Conservation (phyloP, 2,329 filamentous ascomycete genomes). For the Metarhizium humberi region DNA sequence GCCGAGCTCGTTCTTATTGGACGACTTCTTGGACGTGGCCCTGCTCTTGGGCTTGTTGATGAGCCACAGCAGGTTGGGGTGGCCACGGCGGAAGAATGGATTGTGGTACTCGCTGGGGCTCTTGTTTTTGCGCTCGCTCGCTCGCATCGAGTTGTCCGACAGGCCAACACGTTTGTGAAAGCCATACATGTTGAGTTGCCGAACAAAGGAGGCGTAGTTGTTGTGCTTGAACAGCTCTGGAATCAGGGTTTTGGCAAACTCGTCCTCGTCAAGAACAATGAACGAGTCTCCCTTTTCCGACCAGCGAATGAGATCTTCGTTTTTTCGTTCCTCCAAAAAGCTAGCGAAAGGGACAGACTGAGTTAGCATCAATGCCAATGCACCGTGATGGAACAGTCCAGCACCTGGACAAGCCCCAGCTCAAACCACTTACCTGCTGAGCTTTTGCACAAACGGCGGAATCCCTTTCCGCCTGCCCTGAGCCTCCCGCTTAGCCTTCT, state of each 20-base stretch:
- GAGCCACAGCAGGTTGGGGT: conserved; percentile 87
- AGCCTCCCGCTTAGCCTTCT: conserved; percentile 76
- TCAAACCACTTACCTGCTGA: conserved; percentile 69
- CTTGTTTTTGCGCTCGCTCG: conserved; percentile 94
- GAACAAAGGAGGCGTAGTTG: conserved; percentile 94
- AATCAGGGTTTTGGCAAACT: conserved; percentile 94
- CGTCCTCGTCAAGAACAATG: conserved; percentile 92
- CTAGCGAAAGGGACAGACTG: conserved; percentile 34
- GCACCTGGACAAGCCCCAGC: neutral
- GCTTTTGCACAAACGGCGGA: conserved; percentile 92
- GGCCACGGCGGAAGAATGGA: conserved; percentile 86
- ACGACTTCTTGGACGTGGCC: conserved; percentile 35
- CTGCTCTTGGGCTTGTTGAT: conserved; percentile 88
- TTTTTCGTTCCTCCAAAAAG: conserved; percentile 87
- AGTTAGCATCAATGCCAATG: neutral
- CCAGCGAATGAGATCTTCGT: conserved; percentile 93
- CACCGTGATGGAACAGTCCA: neutral
- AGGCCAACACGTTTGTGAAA: conserved; percentile 94
- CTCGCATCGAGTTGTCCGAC: conserved; percentile 95
- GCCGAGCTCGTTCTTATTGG: conserved; percentile 37
- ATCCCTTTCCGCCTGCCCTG: conserved; percentile 91
- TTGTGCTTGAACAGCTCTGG: conserved; percentile 99
- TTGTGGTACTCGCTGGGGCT: conserved; percentile 98
- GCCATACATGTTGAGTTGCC: conserved; percentile 93
- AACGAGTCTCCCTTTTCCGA: conserved; percentile 95